Base-by-base conservation (phyloP, 148 eudicot species). In the Agrostemma githago region DNA sequence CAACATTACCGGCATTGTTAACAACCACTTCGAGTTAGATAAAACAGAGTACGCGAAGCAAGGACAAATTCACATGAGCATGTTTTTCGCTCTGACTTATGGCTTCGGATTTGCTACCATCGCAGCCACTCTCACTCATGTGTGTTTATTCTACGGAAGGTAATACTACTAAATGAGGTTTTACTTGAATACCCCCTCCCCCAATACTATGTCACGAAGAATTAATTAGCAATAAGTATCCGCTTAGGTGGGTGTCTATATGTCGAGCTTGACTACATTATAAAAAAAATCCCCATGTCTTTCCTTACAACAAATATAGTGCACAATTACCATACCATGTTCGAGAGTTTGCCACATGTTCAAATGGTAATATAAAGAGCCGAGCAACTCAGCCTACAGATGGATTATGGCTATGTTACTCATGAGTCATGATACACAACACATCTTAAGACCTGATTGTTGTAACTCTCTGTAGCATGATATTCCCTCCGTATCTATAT, bases 81-180 rank as follows among this genome's bases (percentile, higher is more conserved):
- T 84, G 83, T 86, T 90, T 79, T 93, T 93, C n/a, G 96, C 96
- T 43, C 90, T 93, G 43, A 88, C 92, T 56, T 93, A 93, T 72
- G 98, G 98, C 53, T 91, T 92, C 77, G 96, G 98, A 51, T 93
- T 93, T 53, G 98, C 98, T 10, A 84, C 98, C 34, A 90, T 93
- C 37, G 96, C 98, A 5, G 65, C 98, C 16, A 93, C 96, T 43
- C 81, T 93, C 40, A 84, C 96, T 41, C 98, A 90, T 81, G 98
- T 93, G 11, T 82, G 77, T 70, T 79, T 85, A 77, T 93, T 93
- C 87, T 85, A 93, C 72, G 98, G 98, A 76, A 90, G 93, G 96
- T 90, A 90, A 79, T 39, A 20, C 26, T 62, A 34, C 51, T 75
- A 43, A 62, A 26, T 43, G 3, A 20, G 21, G 16, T 43, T 67